Evolutionary conservation across 2,329 filamentous ascomycete species (phyloP), one percentile per base, ranked within the genome.

Genomic region (Penicillium italicum): DNA sequence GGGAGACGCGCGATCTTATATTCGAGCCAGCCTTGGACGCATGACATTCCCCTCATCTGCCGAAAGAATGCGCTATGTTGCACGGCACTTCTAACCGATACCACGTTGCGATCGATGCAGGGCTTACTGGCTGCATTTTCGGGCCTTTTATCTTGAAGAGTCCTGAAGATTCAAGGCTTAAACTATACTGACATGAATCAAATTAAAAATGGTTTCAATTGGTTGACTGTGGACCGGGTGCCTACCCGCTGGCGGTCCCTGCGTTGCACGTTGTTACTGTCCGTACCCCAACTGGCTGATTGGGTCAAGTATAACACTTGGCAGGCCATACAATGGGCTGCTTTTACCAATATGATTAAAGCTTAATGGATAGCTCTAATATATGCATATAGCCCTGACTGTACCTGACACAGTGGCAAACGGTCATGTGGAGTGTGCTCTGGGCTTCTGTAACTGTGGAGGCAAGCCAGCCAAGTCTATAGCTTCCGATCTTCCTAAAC

Each of bases 1-100:
- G 40, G 52, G 44, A 30, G 24, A 46, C 46, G 55, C 44, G 41
- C 53, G 55, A 60, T 64, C 57, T 65, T 65, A 63, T 65, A 65
- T 44, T 43, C 40, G 4, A 47, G 38, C 11, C 14, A 49, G 24
- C 37, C 18, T n/a, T 14, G 10, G 20, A 16, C 22, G 24, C 18
- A 20, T 28, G 22, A 20, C 22, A 34, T 38, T 47, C 31, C n/a
- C 31, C 22, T 37, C 38, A 30, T 50, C 34, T 37, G 41, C 36
- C 7, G 49, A 53, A 38, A 40, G 44, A 24, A 14, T 45, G n/a
- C 26, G 14, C 41, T 18, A 5, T n/a, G 30, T 33, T 16, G 20
- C 11, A 14, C n/a, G n/a, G 37, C 33, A 37, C 12, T 42, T 28
- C 16, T 37, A 50, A 20, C n/a, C 36, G 41, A 38, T 44, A 50